A percentile compares a stretch with the other conserved stretches of the same genome.
These are phyloP conservation scores for Helianthus tuberosus DNA, from an alignment of 129 eudicot genomes.

Conservation along the genomic window DNA sequence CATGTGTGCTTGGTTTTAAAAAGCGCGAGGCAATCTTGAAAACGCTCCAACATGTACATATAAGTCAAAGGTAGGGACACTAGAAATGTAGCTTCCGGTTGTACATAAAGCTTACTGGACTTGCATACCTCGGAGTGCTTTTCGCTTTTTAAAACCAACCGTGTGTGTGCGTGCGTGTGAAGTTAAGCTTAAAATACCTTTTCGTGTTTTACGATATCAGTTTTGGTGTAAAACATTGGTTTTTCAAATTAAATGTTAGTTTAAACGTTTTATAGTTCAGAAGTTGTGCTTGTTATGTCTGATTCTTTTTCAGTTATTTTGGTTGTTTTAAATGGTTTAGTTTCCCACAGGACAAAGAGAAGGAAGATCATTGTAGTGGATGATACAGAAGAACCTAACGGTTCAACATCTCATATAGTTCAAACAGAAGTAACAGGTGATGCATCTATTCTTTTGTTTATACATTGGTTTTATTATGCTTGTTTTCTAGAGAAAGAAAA, in stretches of 20 bases:
- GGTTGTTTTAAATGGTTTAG: constrained; percentile 12
- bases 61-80: too few relatives aligned
- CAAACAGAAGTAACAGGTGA: constrained; percentile 40
- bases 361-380: constrained; percentile 55
- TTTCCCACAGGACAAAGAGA: constrained; percentile 52
- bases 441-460: constrained; percentile 18
- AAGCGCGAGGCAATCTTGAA: too few relatives aligned
- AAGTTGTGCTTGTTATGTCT: background rate
- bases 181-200: background rate
- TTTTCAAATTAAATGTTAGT: background rate
- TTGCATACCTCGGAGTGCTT: too few relatives aligned
- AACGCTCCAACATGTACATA: too few relatives aligned
- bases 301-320: constrained; percentile 1
- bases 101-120: too few relatives aligned
- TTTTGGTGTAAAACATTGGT: background rate
- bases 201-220: background rate
- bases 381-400: constrained; percentile 32
- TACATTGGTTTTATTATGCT: background rate
- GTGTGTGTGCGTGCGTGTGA: background rate
- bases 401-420: constrained; percentile 41
- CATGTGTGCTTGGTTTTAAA: background rate
- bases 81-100: too few relatives aligned
- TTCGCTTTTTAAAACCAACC: background rate
- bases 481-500: constrained; percentile 3
- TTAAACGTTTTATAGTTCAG: background rate